Conservation (phyloP, 257 asterid species). For the Nicotiana otophora region DNA sequence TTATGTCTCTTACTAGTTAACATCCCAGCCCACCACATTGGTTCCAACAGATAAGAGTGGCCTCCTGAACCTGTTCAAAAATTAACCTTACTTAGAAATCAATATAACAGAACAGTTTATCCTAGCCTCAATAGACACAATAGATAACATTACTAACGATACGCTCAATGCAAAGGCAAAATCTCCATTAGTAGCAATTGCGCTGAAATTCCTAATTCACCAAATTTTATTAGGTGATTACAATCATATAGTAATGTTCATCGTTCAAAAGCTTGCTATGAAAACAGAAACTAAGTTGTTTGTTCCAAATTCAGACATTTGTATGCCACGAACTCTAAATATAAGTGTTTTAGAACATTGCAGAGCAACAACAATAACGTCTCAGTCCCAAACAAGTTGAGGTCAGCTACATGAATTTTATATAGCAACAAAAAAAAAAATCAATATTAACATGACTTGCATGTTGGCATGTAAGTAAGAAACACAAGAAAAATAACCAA, state of each 20-base stretch:
- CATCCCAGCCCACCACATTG: constrained; percentile 98
- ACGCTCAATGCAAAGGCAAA: too few relatives aligned
- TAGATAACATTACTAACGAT: background rate
- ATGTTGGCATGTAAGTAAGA: background rate
- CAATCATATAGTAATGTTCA: background rate
- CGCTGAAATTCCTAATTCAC: too few relatives aligned
- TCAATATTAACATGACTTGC: background rate
- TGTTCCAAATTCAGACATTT: background rate
- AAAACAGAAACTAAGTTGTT: background rate
- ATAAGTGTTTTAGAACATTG: background rate
- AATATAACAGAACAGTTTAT: background rate
- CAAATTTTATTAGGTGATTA: too few relatives aligned
- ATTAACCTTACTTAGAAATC: background rate
- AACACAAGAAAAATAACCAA: background rate
- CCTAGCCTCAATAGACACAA: background rate
- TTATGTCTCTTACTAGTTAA: constrained; percentile 51
- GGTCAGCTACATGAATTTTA: too few relatives aligned
- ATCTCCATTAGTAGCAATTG: too few relatives aligned
- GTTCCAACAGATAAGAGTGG: constrained; percentile 64
- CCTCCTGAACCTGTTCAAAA: constrained; percentile 74
- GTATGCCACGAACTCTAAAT: background rate
- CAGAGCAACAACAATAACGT: background rate
- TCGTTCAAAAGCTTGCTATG: background rate
- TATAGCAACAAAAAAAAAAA: background rate
- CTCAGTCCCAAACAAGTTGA: too few relatives aligned